phyloP scores from a whole-genome alignment of 441 rosid genomes.

The Gossypium schwendimanii region DNA sequence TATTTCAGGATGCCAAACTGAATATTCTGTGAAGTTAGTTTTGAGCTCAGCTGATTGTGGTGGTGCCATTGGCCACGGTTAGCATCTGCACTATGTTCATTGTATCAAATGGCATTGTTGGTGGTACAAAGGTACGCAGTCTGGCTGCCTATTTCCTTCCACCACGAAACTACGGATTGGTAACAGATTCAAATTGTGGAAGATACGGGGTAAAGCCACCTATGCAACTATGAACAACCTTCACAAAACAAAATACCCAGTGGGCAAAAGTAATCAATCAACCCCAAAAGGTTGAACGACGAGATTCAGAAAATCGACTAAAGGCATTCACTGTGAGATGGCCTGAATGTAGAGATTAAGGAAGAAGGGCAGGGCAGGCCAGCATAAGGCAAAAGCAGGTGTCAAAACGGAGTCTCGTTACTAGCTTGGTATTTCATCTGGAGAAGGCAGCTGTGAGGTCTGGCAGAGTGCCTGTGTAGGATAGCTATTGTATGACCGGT shows the following conservation, averaged over 20 bases:
- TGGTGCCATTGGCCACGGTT: neutral
- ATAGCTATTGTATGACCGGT: neutral
- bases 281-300: no score
- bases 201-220: neutral
- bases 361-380: neutral
- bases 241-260: neutral
- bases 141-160: neutral
- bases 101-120: neutral
- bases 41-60: neutral
- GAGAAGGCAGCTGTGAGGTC: neutral
- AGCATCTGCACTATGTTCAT: constrained; percentile 2
- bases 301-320: neutral
- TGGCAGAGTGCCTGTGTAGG: neutral
- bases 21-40: neutral
- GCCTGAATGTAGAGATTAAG: neutral
- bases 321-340: neutral
- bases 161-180: neutral
- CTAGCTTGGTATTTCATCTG: neutral
- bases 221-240: neutral
- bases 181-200: neutral
- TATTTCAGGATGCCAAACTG: constrained; percentile 2
- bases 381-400: neutral
- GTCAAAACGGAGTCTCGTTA: neutral
- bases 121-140: neutral
- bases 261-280: neutral